Conservation (phyloP, 257 asterid species). For the Primulina tabacum region DNA sequence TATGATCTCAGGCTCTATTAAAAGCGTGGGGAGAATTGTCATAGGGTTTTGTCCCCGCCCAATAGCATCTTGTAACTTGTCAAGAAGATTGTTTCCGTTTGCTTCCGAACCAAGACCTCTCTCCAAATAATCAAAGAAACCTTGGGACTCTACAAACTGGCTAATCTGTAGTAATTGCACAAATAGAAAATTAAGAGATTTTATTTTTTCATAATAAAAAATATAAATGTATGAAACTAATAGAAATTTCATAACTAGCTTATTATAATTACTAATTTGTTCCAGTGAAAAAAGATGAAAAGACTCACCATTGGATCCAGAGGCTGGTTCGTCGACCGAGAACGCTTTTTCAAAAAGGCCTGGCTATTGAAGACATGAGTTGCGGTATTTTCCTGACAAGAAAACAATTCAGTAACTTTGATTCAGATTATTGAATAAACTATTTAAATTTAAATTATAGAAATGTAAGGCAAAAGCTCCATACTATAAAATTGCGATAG, state of each 20-base stretch:
- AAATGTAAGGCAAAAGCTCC: conserved; percentile 42
- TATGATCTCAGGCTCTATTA: conserved; percentile 57
- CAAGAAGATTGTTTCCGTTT: conserved; percentile 76
- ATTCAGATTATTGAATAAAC: conserved; percentile 26
- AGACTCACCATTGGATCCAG: conserved; percentile 82
- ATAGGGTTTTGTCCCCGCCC: conserved; percentile 88
- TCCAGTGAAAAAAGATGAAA: background rate
- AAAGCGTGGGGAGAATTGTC: conserved; percentile 56
- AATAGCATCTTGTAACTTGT: conserved; percentile 90
- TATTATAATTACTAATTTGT: no score
- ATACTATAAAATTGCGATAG: conserved; percentile 92
- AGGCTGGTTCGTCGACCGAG: conserved; percentile 89
- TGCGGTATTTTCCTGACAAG: conserved; percentile 75
- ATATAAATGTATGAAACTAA: background rate
- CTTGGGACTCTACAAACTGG: conserved; percentile 89
- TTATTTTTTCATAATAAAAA: conserved; percentile 9
- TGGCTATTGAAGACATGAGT: conserved; percentile 82
- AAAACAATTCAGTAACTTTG: conserved; percentile 22
- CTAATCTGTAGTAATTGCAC: conserved; percentile 60
- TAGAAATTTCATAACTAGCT: conserved; percentile 15
- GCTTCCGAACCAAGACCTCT: conserved; percentile 82
- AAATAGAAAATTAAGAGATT: conserved; percentile 29
- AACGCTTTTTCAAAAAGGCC: conserved; percentile 89
- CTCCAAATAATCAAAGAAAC: conserved; percentile 91
- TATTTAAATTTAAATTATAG: conserved; percentile 18